Evolutionary conservation across 192 early-diverging fungal species (phyloP).

Genomic region (Backusella psychrophila): DNA sequence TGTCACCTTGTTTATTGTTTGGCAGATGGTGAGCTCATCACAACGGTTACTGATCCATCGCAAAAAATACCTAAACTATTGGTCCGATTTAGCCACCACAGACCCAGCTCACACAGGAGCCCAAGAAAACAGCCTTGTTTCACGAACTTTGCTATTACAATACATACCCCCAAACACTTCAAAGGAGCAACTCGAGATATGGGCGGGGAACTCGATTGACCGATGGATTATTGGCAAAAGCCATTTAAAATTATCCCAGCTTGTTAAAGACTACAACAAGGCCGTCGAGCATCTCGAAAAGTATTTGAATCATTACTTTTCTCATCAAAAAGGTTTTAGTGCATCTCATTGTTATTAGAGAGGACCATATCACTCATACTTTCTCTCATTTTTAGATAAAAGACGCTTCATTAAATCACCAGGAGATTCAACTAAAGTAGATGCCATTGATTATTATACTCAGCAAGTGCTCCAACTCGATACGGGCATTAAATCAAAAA

Average conservation of each 20-base stretch:
- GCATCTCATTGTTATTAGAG: background rate
- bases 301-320: background rate
- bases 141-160: slow-evolving; percentile 3
- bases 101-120: background rate
- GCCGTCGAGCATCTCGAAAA: background rate
- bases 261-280: background rate
- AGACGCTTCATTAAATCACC: slow-evolving; percentile 18
- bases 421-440: slow-evolving; percentile 46
- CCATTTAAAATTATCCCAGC: background rate
- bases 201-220: background rate
- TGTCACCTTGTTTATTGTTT: slow-evolving; percentile 52
- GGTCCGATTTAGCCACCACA: background rate
- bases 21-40: slow-evolving; percentile 52
- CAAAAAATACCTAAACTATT: slow-evolving; percentile 47
- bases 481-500: slow-evolving; percentile 36
- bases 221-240: background rate
- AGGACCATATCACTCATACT: background rate
- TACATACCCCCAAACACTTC: background rate
- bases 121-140: background rate
- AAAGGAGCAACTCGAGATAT: background rate
- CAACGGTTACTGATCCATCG: slow-evolving; percentile 44
- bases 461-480: slow-evolving; percentile 38
- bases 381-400: slow-evolving; percentile 20
- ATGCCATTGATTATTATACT: slow-evolving; percentile 74
- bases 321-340: slow-evolving; percentile 1